Evolutionary conservation across 306 rosid genomes (phyloP), one percentile per base, ranked within the genome.

Genomic region (Psophocarpus tetragonolobus): DNA sequence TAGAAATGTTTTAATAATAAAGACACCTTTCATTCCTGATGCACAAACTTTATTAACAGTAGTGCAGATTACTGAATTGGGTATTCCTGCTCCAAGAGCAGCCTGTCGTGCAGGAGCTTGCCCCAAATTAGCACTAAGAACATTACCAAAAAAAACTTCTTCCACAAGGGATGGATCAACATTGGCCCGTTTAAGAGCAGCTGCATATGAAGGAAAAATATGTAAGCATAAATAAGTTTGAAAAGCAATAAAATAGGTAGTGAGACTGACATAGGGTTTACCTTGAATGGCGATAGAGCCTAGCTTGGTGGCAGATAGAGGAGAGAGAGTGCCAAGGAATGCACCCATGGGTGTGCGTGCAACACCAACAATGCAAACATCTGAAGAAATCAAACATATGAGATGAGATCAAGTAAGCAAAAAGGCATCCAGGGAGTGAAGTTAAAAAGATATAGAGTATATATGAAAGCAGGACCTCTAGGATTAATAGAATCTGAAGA

Each of bases 41-140:
- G 99, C 99, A 83, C 99, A 96, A 65, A 96, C 99, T 88, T 96
- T 96, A 86, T 96, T 96, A 71, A 96, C 84, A 23, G 99, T 91
- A 70, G 98, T 90, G 80, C 96, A 91, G 79, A 90, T 6, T 39
- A 96, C 99, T 10, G 98, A 78, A 73, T 90, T 85, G 8, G 98
- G 89, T 70, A 96, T 79, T 88, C 98, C 99, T 74, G 99, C 98
- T 74, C 98, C 98, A 38, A 96, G 48, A 63, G 99, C 98, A 82
- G 99, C 99, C 78, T 96, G 99, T 74, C 99, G 91, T 51, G 99
- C 99, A 0, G 99, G 99, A 81, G 99, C 98, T 88, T 96, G 98
- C 62, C 99, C 99, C 85, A 96, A 87, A 84, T 96, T 96, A 57
- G 99, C 99, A 81, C 96, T 93, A 65, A 96, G 94, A 77, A 96